Evolutionary conservation across 176 grass and related monocot genomes (phyloP).

Genomic region (Zea luxurians): DNA sequence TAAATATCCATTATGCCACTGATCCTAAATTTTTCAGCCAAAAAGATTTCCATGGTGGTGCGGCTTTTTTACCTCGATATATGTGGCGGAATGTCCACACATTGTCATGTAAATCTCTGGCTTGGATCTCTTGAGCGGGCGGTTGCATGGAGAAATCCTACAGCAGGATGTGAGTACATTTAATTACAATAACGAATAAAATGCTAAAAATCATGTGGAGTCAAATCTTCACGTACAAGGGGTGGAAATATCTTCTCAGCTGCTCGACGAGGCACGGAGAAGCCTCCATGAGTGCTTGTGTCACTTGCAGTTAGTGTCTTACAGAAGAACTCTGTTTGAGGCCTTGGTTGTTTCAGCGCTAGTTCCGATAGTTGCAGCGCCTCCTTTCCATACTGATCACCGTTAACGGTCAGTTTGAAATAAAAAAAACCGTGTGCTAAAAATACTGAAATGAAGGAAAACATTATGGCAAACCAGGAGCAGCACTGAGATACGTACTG

Average conservation of each 20-base stretch:
- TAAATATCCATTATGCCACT: neutral
- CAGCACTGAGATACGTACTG: constrained; percentile 22
- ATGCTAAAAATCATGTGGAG: constrained; percentile 18
- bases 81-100: constrained; percentile 75
- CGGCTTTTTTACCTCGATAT: constrained; percentile 53
- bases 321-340: constrained; percentile 68
- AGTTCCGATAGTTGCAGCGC: constrained; percentile 58
- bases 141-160: constrained; percentile 72
- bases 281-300: constrained; percentile 74
- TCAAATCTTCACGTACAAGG: constrained; percentile 40
- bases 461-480: neutral
- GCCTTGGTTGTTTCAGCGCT: constrained; percentile 59
- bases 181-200: neutral
- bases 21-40: neutral
- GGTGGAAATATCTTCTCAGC: constrained; percentile 73
- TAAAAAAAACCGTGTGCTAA: constrained; percentile 1
- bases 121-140: constrained; percentile 63
- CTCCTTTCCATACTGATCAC: constrained; percentile 64
- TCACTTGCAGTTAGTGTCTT: constrained; percentile 77
- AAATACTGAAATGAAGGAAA: neutral
- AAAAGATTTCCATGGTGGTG: neutral
- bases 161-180: constrained; percentile 12
- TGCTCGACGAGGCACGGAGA: constrained; percentile 66
- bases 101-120: constrained; percentile 67
- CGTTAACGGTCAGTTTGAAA: constrained; percentile 12